phyloP scores from a whole-genome alignment of 768 basidiomycete genomes.

The Mycena albidolilacea region DNA sequence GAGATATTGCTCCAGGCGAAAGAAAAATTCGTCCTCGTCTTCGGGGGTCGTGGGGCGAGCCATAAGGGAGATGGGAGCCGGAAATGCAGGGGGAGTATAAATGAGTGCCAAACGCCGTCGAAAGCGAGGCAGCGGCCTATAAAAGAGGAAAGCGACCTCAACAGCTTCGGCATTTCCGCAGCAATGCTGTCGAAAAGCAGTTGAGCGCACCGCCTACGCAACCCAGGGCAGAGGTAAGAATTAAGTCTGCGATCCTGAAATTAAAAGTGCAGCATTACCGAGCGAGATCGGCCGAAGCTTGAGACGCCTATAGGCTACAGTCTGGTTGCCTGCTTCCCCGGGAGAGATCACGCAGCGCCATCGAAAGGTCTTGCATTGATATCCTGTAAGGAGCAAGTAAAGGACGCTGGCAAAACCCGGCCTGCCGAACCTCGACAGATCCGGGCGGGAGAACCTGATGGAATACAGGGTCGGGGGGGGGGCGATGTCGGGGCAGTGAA shows the following conservation, averaged over 20 bases:
- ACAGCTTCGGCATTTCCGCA: not conserved
- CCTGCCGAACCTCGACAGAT: not conserved
- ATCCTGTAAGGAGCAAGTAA: not conserved
- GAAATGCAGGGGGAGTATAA: not conserved
- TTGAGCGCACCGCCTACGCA: not conserved
- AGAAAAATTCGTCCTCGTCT: too few species aligned
- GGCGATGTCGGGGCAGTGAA: not conserved
- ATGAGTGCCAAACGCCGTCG: too few species aligned
- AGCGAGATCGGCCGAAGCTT: not conserved
- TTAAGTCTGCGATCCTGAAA: not conserved
- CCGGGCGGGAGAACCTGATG: not conserved
- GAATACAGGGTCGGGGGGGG: not conserved
- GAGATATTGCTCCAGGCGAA: too few species aligned
- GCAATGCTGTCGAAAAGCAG: not conserved
- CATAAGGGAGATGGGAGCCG: not conserved
- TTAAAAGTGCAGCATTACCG: not conserved
- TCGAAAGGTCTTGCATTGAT: not conserved
- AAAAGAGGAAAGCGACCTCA: not conserved
- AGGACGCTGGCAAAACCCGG: not conserved
- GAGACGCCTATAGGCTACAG: not conserved
- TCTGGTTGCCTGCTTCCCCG: not conserved
- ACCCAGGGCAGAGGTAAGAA: not conserved
- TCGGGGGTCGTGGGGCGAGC: not conserved
- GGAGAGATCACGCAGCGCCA: not conserved
- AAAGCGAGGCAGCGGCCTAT: not conserved